Base-by-base conservation (phyloP, 805 yeast genomes). In the Candida argentea region DNA sequence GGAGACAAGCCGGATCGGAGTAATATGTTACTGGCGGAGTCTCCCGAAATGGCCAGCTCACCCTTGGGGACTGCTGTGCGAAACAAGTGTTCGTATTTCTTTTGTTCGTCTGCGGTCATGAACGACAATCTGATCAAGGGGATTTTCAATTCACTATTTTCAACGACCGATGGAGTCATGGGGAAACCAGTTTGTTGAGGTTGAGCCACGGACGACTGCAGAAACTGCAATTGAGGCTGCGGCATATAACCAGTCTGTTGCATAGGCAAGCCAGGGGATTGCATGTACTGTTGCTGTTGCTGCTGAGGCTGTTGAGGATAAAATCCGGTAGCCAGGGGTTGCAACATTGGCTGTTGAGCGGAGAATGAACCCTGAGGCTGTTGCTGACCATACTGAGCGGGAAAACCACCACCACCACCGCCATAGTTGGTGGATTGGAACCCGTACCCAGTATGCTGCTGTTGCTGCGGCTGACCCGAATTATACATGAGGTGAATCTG, bases 61-160 rank as follows among this genome's bases (percentile, higher is more conserved):
- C 80, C 78, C 12, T 62, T 57, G 13, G 77, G 69, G 16, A 87
- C 89, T 14, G 86, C 78, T 13, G 84, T 68, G 39, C 89, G 63
- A 51, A 89, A 89, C 40, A 89, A 61, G 42, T 76, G 76, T 53
- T 85, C 95, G 48, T 82, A 89, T 50, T 83, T 80, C 33, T 70
- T 69, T 58, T 89, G 97, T 50, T 89, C 96, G 19, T 71, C 73
- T 14, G 81, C 78, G 3, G 94, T 74, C 36, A 89, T 73, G 49
- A 89, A 89, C 7, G 94, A 76, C 29, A 89, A 63, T 40, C 96
- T 70, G 35, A 83, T 81, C 39, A 60, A 61, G 24, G 91, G 91
- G 37, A 81, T 74, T 44, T 75, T 76, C 36, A 82, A 43, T 11
- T 65, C 74, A 22, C 55, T 64, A 46, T 76, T 74, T 42, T 72